Evolutionary conservation across 73 alveolate genomes (phyloP).

Genomic region (Paramecium pentaurelia): DNA sequence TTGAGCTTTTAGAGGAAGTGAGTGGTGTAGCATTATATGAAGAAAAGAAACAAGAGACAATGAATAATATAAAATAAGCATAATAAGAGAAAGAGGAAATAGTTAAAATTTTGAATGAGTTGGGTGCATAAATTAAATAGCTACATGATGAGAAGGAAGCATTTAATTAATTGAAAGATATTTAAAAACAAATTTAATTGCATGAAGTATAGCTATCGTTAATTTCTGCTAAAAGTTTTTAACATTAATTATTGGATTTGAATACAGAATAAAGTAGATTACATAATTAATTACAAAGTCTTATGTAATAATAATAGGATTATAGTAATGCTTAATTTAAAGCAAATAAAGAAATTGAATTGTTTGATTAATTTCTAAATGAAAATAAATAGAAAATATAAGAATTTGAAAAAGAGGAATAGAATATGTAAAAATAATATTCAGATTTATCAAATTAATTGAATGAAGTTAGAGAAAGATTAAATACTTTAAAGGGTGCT

Average conservation of each 20-base stretch:
- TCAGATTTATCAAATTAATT: not conserved
- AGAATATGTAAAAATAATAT: not conserved
- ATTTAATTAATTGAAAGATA: constrained; percentile 1
- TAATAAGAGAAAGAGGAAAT: not conserved
- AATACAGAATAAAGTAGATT: constrained; percentile 3
- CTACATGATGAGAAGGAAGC: constrained; percentile 17
- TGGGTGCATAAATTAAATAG: constrained; percentile 10
- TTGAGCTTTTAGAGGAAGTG: constrained; percentile 7
- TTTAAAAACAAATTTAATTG: not conserved
- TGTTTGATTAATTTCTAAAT: not conserved
- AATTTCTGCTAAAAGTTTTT: not conserved
- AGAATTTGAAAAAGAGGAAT: not conserved
- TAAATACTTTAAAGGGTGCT: not conserved
- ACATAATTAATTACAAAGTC: not conserved
- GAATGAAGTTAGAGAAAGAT: not conserved
- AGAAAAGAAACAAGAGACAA: not conserved
- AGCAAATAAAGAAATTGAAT: not conserved
- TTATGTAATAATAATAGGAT: not conserved
- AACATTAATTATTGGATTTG: constrained; percentile 14
- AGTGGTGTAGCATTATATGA: constrained; percentile 9
- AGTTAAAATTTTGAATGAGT: not conserved
- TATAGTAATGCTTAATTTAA: not conserved
- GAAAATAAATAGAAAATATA: not conserved
- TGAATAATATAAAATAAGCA: not conserved
- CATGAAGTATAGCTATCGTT: not conserved